Base-by-base conservation (phyloP, 2,329 filamentous ascomycete species). In the Ceratocystis cubensis region DNA sequence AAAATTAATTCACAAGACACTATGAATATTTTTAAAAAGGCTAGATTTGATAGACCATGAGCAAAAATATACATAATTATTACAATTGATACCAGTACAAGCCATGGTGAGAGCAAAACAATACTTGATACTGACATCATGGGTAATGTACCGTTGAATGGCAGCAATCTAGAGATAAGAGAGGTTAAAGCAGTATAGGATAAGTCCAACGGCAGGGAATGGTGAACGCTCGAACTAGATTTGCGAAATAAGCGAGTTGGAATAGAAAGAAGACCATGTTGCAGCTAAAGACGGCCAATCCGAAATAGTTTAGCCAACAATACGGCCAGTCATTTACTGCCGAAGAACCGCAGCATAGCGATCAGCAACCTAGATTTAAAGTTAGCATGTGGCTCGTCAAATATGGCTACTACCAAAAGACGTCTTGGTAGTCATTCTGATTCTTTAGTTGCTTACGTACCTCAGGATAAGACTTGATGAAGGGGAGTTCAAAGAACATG, bases 401-500 rank as follows among this genome's bases (percentile, higher is more conserved):
- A 15, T 4, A 41, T 2, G 3, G 37, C 37, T 13, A 41, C 37
- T 15, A 41, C 37, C 37, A 41, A 41, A 15, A 5, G 1, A 41
- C 13, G 10, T 41, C 37, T 41, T 41, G 10, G 13, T 15, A 4
- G 13, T 15, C 37, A 41, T 41, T 41, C 37, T 13, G 10, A 30
- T n/a, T 33, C 20, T 7, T 22, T 20, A 28, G 33, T 17, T 10
- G 17, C 15, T 48, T 37, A 61, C 78, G 75, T 80, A 95, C 91
- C 80, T 96, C 91, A 70, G 91, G 91, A 71, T 88, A 85, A 70
- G 87, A 84, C 79, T 96, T 95, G 76, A 97, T 89, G 72, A 96
- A 96, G 30, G 90, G 89, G 70, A 96, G 81, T 63, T 94, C 89
- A 79, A 95, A 97, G 80, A 99, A 96, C 73, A 86, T 86, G 75